Evolutionary conservation across 768 basidiomycete genomes (phyloP), one percentile per base, ranked within the genome.

Genomic region (Auricularia cornea): DNA sequence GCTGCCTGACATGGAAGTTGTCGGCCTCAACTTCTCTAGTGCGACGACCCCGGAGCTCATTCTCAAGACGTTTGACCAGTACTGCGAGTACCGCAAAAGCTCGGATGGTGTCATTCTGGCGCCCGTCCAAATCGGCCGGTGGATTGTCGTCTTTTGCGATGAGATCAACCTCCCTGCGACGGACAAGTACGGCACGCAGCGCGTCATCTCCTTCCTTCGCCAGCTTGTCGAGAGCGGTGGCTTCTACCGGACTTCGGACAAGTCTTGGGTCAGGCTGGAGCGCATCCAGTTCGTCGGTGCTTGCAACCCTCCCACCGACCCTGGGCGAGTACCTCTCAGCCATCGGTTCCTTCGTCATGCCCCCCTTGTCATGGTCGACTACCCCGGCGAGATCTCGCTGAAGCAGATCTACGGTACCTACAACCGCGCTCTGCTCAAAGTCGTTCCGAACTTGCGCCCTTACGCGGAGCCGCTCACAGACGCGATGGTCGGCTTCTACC

Each of bases 251-350:
- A 84, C 94, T 2, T 84, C 83, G 18, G 97, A 99, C 75, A 91
- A 94, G 85, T 84, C 94, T 16, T 99, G 96, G 95, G 94, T 99
- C 68, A 92, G 88, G 70, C 81, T 99, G 60, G 97, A 98, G 73
- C 86, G 97, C n/a, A 98, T 99, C 65, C 97, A 99, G 74, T 98
- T 99, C 72, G 97, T 99, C 54, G 97, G 97, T 59, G 97, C 97
- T 60, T 99, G 97, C 76, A 99, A 99, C 72, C 97, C 97, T 29
- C 97, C 97, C 3, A 98, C 97, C 20, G 97, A 99, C 77, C 95
- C 97, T 56, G 97, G 97, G 63, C 94, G 97, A 74, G 95, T 98
- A n/a, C 95, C 96, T 33, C 87, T 99, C 64, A 95, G 86, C 65
- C 94, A 97, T 73, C 88, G 97, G 64, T 99, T 99, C 86, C 82